phyloP scores from a whole-genome alignment of 2,329 filamentous ascomycete genomes.

The Alternaria viburni region DNA sequence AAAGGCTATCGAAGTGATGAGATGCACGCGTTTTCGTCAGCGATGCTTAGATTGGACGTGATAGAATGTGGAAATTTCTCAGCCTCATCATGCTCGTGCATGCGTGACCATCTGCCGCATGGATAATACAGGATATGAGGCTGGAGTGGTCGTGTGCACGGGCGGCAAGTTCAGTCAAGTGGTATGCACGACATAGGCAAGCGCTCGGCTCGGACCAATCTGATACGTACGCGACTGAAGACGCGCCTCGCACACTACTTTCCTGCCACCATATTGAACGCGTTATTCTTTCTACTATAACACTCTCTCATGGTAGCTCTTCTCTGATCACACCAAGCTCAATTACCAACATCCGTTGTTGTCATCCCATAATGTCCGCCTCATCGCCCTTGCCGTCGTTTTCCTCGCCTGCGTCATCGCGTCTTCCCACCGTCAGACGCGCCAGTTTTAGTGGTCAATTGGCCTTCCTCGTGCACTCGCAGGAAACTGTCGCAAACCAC shows the following conservation, averaged over 20 bases:
- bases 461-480: constrained; percentile 67
- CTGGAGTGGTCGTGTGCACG: constrained; percentile 13
- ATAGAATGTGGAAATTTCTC: neutral
- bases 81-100: constrained; percentile 3
- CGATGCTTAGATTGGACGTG: neutral
- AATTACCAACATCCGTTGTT: neutral
- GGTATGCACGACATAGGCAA: constrained; percentile 24
- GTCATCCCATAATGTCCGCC: constrained; percentile 22
- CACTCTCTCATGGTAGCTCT: constrained; percentile 17
- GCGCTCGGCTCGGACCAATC: constrained; percentile 17
- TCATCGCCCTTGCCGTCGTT: constrained; percentile 37
- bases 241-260: constrained; percentile 24
- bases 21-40: neutral
- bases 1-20: neutral
- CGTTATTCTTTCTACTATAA: constrained; percentile 20
- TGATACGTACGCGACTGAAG: constrained; percentile 17
- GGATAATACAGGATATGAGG: constrained; percentile 1
- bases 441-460: constrained; percentile 46
- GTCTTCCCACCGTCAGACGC: constrained; percentile 26
- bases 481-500: constrained; percentile 62
- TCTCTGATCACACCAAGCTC: neutral
- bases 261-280: constrained; percentile 36
- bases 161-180: constrained; percentile 15
- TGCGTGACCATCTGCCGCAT: constrained; percentile 1
- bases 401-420: constrained; percentile 31